A percentile compares a stretch with the other conserved stretches of the same genome.
Conservation (phyloP, 805 yeast species). For the Sungouiozyma intestinalis region DNA sequence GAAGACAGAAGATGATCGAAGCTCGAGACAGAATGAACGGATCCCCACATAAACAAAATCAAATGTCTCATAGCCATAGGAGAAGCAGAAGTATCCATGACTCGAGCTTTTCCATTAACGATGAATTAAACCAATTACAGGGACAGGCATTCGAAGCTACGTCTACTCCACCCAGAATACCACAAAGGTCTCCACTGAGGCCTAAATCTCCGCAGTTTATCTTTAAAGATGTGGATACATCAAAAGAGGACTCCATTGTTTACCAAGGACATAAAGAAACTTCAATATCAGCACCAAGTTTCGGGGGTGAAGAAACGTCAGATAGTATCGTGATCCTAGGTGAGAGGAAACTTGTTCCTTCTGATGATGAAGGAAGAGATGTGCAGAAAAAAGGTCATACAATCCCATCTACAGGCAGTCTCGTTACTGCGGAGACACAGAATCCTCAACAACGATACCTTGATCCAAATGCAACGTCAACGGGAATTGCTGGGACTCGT, state of each 20-base stretch:
- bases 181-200: conserved; percentile 17
- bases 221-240: not conserved
- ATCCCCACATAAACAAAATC: conserved; percentile 5
- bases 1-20: conserved; percentile 14
- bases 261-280: not conserved
- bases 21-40: conserved; percentile 4
- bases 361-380: too few species aligned
- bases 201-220: conserved; percentile 4
- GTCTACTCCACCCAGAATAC: conserved; percentile 13
- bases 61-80: conserved; percentile 18
- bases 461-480: too few species aligned
- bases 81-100: conserved; percentile 24
- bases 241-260: not conserved
- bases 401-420: not conserved
- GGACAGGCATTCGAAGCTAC: conserved; percentile 8
- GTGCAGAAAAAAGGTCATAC: too few species aligned
- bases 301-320: conserved; percentile 5
- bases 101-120: conserved; percentile 5
- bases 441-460: not conserved
- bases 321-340: conserved; percentile 10
- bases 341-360: conserved; percentile 8
- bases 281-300: not conserved
- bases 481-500: too few species aligned
- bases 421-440: not conserved
- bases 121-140: not conserved